Base-by-base conservation (phyloP, 2,329 filamentous ascomycete genomes). In the Botrytis deweyae region DNA sequence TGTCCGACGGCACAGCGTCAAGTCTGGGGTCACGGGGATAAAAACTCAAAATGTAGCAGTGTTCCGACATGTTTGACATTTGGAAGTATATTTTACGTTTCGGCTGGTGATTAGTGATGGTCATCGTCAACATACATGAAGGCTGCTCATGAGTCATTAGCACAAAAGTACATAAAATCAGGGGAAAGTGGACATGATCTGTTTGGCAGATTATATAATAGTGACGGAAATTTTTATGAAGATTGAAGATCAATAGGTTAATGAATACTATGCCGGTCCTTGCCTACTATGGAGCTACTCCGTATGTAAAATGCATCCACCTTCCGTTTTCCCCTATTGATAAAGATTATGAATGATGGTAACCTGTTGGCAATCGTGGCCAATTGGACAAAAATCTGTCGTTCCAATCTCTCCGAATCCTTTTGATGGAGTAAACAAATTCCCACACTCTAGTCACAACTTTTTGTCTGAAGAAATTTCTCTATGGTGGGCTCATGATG, bases 191-290 rank as follows among this genome's bases (percentile, higher is more conserved):
- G 44, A 18, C 33, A 36, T 66, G 33, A 49, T 14, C 9, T 58
- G 61, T 36, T 25, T 49, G 29, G 33, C 6, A 36, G 29, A 33
- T 55, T n/a, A n/a, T 55, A 55, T 55, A 55, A 22, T 33, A 16
- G 29, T 33, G 36, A 49, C 18, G 63, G 10, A 16, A 49, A 16
- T 6, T n/a, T 38, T 42, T 29, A 63, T 42, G 61, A 63, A 63
- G 25, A 8, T 66, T 25, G 42, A 49, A 49, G 64, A 66, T 66
- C 64, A 49, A 66, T 49, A 18, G 44, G 42, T 66, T 52, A 66
- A 49, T 52, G 25, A 52, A n/a, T n/a, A n/a, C 44, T 18, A 20
- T 38, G 44, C 44, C 49, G 33, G 33, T 67, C 64, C 44, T 38
- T 67, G 64, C 64, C 33, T 44, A n/a, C 38, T 42, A 58, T 29